These are phyloP conservation scores for Teratosphaeriaceae sp. DNA, from an alignment of 2,329 filamentous ascomycete genomes.

Conservation along the genomic window DNA sequence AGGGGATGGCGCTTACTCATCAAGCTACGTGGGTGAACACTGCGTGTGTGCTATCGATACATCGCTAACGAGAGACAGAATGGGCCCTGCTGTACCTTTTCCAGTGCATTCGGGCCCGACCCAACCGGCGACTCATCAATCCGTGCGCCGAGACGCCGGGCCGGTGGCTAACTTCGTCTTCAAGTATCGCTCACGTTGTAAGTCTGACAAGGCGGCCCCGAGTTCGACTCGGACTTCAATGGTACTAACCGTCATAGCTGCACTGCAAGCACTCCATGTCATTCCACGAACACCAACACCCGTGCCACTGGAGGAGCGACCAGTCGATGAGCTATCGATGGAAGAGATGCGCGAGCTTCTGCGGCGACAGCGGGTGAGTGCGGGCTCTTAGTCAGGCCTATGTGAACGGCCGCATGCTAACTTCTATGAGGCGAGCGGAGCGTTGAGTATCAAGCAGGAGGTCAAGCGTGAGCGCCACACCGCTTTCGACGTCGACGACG, in stretches of 20 bases:
- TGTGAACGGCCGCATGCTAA: background rate
- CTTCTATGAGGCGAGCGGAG: background rate
- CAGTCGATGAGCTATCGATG: slow-evolving; percentile 4
- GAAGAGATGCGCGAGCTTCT: slow-evolving; percentile 14
- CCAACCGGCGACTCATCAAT: background rate
- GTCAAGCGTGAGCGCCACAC: slow-evolving; percentile 6
- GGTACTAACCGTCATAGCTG: background rate
- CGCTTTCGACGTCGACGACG: slow-evolving; percentile 3
- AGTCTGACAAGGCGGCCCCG: too few species aligned
- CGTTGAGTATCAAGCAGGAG: slow-evolving; percentile 3
- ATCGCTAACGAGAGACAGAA: background rate
- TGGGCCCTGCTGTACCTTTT: background rate
- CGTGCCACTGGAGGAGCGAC: slow-evolving; percentile 10
- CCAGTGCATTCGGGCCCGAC: background rate
- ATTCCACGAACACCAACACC: slow-evolving; percentile 13
- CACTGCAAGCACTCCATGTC: slow-evolving; percentile 2
- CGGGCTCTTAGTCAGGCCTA: background rate
- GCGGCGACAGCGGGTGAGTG: slow-evolving; percentile 2
- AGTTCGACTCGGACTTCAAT: background rate
- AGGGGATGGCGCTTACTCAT: slow-evolving; percentile 6
- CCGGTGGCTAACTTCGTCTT: slow-evolving; percentile 8
- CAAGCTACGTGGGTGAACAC: slow-evolving; percentile 3
- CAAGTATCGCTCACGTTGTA: slow-evolving; percentile 8
- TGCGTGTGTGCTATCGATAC: background rate
- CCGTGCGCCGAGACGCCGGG: background rate